These are phyloP conservation scores for Yueomyces sp. DNA, from an alignment of 805 yeast genomes.

Conservation along the genomic window DNA sequence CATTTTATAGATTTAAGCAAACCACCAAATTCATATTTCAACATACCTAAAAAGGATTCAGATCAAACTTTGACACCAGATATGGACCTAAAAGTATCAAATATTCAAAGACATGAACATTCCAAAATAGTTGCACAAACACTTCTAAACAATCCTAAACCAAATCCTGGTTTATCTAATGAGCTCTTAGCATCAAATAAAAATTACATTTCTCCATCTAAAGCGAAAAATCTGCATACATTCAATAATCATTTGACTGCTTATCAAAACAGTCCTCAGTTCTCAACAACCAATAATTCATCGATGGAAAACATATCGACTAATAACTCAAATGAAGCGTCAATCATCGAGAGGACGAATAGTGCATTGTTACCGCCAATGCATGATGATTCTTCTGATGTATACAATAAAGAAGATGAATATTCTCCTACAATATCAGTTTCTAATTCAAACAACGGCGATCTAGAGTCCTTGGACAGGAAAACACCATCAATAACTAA, in stretches of 20 bases:
- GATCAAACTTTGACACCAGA: constrained; percentile 23
- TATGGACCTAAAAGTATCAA: constrained; percentile 6
- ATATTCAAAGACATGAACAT: not conserved
- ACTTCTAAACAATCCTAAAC: not conserved
- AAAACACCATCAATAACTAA: not conserved
- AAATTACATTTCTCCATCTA: too few species aligned
- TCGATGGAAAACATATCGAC: too few species aligned
- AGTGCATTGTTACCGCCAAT: constrained; percentile 21
- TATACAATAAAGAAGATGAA: not conserved
- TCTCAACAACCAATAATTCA: not conserved
- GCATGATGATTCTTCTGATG: not conserved
- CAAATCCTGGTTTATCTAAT: not conserved
- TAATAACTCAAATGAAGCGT: too few species aligned
- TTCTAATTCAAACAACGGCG: not conserved
- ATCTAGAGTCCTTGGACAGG: not conserved
- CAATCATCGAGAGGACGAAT: constrained; percentile 12
- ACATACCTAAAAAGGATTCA: constrained; percentile 13
- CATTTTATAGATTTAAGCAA: too few species aligned
- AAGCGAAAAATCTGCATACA: too few species aligned
- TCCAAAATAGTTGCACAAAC: not conserved
- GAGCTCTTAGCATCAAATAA: not conserved
- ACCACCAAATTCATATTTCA: constrained; percentile 1
- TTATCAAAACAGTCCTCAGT: not conserved
- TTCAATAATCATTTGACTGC: too few species aligned
- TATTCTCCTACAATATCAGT: not conserved